phyloP scores from a whole-genome alignment of 768 basidiomycete genomes.

The Hebeloma cylindrosporum region DNA sequence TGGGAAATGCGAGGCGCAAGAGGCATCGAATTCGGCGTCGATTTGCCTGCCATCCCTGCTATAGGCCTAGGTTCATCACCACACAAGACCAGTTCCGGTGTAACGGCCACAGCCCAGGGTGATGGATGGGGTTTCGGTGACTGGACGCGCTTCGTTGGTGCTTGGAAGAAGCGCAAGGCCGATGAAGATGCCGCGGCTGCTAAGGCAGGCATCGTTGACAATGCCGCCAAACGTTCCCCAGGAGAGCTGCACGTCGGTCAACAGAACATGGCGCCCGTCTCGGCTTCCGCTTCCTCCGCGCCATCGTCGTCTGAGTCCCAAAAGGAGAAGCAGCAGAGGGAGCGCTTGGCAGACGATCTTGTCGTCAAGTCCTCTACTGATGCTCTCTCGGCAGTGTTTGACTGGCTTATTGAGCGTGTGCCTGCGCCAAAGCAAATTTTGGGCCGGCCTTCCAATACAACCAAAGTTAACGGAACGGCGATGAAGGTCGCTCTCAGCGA shows the following conservation, averaged over 20 bases:
- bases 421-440: conserved; percentile 36
- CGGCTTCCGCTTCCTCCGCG: background rate
- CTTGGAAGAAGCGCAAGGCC: conserved; percentile 51
- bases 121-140: conserved; percentile 54
- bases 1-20: conserved; percentile 93
- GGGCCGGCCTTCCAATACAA: conserved; percentile 2
- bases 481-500: conserved; percentile 6
- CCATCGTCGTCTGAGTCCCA: conserved; percentile 6
- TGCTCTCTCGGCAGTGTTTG: conserved; percentile 70
- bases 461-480: conserved; percentile 6
- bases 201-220: conserved; percentile 7
- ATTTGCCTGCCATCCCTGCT: conserved; percentile 51
- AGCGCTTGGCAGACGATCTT: conserved; percentile 20
- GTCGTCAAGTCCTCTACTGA: conserved; percentile 64
- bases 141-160: conserved; percentile 61
- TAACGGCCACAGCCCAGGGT: conserved; percentile 20
- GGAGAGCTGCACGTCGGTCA: background rate
- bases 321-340: conserved; percentile 19
- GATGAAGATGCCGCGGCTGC: conserved; percentile 30
- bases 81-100: background rate
- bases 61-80: conserved; percentile 37
- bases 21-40: conserved; percentile 69
- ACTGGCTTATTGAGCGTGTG: conserved; percentile 77
- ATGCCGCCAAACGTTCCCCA: conserved; percentile 1
- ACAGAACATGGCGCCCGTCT: background rate